Base-by-base conservation (phyloP, 2,329 filamentous ascomycete genomes). In the Penicillium verrucosum region DNA sequence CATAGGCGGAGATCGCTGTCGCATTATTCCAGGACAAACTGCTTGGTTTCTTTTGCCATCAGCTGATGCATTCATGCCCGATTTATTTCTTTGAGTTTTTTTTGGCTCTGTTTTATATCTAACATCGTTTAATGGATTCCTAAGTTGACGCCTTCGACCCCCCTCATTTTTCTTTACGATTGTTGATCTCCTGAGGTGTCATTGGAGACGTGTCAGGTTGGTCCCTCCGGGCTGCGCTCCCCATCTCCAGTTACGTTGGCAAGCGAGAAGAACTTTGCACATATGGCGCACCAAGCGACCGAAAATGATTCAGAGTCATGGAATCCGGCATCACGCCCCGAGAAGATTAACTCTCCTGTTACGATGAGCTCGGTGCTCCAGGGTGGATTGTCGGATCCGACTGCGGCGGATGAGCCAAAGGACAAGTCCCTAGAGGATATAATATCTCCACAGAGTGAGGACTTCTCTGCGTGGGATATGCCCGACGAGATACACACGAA, bases 261-360 rank as follows among this genome's bases (percentile, higher is more conserved):
- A 45, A 46, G 45, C 51, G 49, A 59, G 34, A 54, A 44, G 27
- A 37, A 58, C 29, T 40, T 48, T 46, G 36, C 27, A 47, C 62
- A 44, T 30, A 71, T 73, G 67, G 63, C 65, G 47, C 54, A 67
- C 55, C 61, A 55, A 51, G 34, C 62, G 21, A 42, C 48, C 12
- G 34, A 38, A 8, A 55, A 59, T 34, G 57, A 57, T 14, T 38
- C 42, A 12, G 67, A 76, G 52, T 77, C 78, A 21, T 85, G 82
- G 83, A 81, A 85, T 74, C 82, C 82, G 43, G 82, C 82, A 21
- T 69, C 82, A 58, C 73, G 80, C 66, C 77, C 78, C 37, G 77
- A 82, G 25, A 60, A 66, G 41, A 56, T 67, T 51, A 58, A 62
- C 41, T 36, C 50, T 43, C 32, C 60, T 18, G 49, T 53, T 51